phyloP scores from a whole-genome alignment of 2,329 filamentous ascomycete genomes.

The Didymella arachidicola region DNA sequence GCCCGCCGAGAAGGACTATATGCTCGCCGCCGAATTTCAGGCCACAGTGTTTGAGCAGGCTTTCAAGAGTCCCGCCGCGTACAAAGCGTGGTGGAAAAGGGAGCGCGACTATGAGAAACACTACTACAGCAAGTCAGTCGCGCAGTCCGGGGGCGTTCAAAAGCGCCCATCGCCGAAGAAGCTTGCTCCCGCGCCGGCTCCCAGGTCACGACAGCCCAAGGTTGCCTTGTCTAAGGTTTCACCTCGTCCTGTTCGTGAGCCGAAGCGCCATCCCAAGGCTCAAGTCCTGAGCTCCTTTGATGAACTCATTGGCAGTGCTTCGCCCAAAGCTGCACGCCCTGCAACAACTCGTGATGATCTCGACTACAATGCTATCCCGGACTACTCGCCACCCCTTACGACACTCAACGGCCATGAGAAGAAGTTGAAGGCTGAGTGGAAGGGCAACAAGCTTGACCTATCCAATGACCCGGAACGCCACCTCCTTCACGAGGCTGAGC shows the following conservation, averaged over 20 bases:
- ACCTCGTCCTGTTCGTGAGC: slow-evolving; percentile 44
- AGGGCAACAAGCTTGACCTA: slow-evolving; percentile 79
- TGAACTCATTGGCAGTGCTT: slow-evolving; percentile 38
- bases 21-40: slow-evolving; percentile 44
- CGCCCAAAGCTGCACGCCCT: slow-evolving; percentile 49
- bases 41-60: slow-evolving; percentile 44
- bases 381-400: slow-evolving; percentile 74
- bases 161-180: slow-evolving; percentile 49
- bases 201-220: slow-evolving; percentile 43
- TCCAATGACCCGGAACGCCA: slow-evolving; percentile 67
- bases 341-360: slow-evolving; percentile 79
- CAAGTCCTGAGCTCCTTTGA: slow-evolving; percentile 49
- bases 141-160: slow-evolving; percentile 52
- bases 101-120: slow-evolving; percentile 62
- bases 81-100: slow-evolving; percentile 43
- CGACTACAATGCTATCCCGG: slow-evolving; percentile 74
- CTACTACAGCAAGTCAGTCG: slow-evolving; percentile 41
- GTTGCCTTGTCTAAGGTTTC: slow-evolving; percentile 43
- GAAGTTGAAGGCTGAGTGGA: slow-evolving; percentile 85
- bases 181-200: slow-evolving; percentile 49
- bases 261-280: slow-evolving; percentile 47
- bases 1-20: slow-evolving; percentile 49
- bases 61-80: slow-evolving; percentile 50
- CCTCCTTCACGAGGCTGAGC: slow-evolving; percentile 79
- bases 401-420: slow-evolving; percentile 70